These are phyloP conservation scores for Pulveroboletus sp. DNA, from an alignment of 768 basidiomycete species.

Conservation along the genomic window DNA sequence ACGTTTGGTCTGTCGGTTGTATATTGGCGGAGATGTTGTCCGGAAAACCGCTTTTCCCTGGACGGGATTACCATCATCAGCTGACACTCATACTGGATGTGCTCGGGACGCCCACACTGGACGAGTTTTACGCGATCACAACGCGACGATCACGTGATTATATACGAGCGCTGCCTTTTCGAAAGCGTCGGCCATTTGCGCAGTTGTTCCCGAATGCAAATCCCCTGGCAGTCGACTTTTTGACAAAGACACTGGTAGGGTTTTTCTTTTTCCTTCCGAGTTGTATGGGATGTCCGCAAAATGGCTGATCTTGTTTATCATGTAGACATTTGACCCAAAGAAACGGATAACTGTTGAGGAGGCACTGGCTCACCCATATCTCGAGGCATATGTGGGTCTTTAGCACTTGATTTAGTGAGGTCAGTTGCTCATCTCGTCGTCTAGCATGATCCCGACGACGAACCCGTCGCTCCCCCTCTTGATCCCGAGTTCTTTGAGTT, in stretches of 20 bases:
- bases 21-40: constrained; percentile 97
- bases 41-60: constrained; percentile 94
- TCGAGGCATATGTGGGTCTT: constrained; percentile 78
- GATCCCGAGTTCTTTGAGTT: constrained; percentile 97
- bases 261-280: too few relatives aligned
- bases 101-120: constrained; percentile 92
- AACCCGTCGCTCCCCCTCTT: constrained; percentile 92
- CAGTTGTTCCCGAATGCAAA: constrained; percentile 89
- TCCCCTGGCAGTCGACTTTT: constrained; percentile 67
- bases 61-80: constrained; percentile 95
- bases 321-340: constrained; percentile 93
- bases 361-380: constrained; percentile 90
- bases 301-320: background rate
- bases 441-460: constrained; percentile 93
- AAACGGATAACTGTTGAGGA: constrained; percentile 94
- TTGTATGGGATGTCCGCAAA: too few relatives aligned
- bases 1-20: constrained; percentile 84
- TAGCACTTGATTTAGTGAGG: background rate
- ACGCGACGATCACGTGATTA: constrained; percentile 91
- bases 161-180: constrained; percentile 90
- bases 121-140: constrained; percentile 97
- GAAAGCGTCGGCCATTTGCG: constrained; percentile 78
- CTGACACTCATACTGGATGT: constrained; percentile 93
- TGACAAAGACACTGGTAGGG: constrained; percentile 78
- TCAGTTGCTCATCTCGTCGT: constrained; percentile 4